Conservation (phyloP, 345 rosid genomes). For the Aquilaria sinensis region DNA sequence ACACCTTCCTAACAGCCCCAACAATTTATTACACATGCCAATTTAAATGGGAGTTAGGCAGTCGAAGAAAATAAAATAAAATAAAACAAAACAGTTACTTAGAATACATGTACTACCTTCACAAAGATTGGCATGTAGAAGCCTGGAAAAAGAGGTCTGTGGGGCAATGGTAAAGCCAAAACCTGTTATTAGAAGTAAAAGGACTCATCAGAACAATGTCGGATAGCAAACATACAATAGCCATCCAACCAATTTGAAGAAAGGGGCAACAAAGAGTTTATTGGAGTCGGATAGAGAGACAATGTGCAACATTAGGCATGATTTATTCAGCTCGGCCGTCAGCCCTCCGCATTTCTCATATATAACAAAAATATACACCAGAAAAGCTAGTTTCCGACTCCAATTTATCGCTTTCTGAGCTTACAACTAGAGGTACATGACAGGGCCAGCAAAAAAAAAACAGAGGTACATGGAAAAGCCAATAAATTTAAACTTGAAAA, state of each 20-base stretch:
- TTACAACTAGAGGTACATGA: background rate
- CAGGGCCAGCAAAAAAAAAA: background rate
- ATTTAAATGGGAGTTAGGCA: background rate
- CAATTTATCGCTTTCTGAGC: background rate
- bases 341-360: too few relatives aligned
- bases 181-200: constrained; percentile 48
- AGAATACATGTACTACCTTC: constrained; percentile 48
- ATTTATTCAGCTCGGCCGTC: too few relatives aligned
- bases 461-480: background rate
- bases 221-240: background rate
- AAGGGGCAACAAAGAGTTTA: background rate
- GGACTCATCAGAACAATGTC: background rate
- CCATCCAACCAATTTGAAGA: background rate
- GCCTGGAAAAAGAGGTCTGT: constrained; percentile 94
- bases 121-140: constrained; percentile 97
- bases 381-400: background rate
- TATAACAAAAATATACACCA: too few relatives aligned
- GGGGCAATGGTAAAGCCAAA: constrained; percentile 83
- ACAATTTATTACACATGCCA: constrained; percentile 1
- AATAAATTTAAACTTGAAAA: constrained; percentile 3
- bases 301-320: too few relatives aligned
- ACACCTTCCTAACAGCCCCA: constrained; percentile 2
- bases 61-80: background rate
- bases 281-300: background rate
- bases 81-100: background rate